A percentile compares a stretch with the other conserved stretches of the same genome.
Evolutionary conservation across 2,329 filamentous ascomycete genomes (phyloP).

Genomic region (Ophiostoma piceae): DNA sequence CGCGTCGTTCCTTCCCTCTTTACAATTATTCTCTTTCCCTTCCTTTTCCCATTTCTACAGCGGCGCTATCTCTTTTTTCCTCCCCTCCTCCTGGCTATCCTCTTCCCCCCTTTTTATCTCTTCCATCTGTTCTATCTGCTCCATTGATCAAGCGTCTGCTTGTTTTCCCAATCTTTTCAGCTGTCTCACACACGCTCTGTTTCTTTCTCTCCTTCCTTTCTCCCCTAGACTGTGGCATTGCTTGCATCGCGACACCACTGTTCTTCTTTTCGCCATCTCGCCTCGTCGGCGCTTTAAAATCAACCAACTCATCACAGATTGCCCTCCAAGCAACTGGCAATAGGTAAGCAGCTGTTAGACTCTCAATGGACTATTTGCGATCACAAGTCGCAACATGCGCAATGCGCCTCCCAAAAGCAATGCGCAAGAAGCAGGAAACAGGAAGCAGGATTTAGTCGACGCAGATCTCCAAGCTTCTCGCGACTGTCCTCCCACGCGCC

Average conservation of each 20-base stretch:
- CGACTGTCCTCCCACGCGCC: background rate
- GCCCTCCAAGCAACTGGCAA: background rate
- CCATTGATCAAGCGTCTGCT: background rate
- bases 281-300: background rate
- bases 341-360: background rate
- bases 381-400: background rate
- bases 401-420: background rate
- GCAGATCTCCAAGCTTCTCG: background rate
- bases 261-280: background rate
- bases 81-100: conserved; percentile 8
- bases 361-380: background rate
- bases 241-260: background rate
- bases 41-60: conserved; percentile 15
- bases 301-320: background rate
- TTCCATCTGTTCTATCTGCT: background rate
- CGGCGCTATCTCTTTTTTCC: conserved; percentile 17
- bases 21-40: conserved; percentile 1
- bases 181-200: background rate
- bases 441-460: background rate
- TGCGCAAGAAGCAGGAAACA: background rate
- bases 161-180: background rate
- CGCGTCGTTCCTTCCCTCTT: conserved; percentile 25
- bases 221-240: background rate
- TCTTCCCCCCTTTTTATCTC: background rate
- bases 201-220: background rate